Evolutionary conservation across 805 yeast species (phyloP), one percentile per base, ranked within the genome.

Genomic region (Diddensiella transvaalensis): DNA sequence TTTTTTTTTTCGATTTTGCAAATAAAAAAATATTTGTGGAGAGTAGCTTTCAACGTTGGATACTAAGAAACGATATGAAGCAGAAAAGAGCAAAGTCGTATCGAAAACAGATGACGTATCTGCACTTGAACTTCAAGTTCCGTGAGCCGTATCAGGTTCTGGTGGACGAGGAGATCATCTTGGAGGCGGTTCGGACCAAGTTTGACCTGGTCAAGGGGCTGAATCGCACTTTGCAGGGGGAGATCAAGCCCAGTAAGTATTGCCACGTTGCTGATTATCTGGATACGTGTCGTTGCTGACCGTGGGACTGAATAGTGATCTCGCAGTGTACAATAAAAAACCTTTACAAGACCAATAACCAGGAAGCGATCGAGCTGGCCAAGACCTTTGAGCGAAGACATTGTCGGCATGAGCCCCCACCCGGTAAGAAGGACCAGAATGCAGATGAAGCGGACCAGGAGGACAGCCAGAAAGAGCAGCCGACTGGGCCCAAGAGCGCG

Each of bases 261-360:
- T 3, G 32, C 4, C 8, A 38, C 6, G 42, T 8, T 26, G 32
- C 13, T 8, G 24, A 18, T 38, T 6, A 17, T 21, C 24, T 8
- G 6, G 22, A 18, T 11, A 38, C 15, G 39, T 8, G 17, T 35
- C 18, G 39, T 4, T 4, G 3, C 13, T 15, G 30, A 15, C 23
- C 21, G 17, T 3, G 15, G n/a, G n/a, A n/a, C n/a, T n/a, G 22
- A 13, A n/a, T 38, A 47, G 65, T 93, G 95, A 85, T 93, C 47
- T 88, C 99, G 2, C 98, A 93, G 66, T 93, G 99, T 64, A 86
- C 96, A 59, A 87, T 93, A 76, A 88, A 88, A 62, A 84, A 86
- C 17, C 70, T 93, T 24, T 93, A 93, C 65, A 75, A 75, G 40
- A 74, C 84, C 3, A 77, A 78, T 22, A 78, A 87, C 60, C 90